Base-by-base conservation (phyloP, 495 filamentous ascomycete species). In the Hypoxylon fragiforme region DNA sequence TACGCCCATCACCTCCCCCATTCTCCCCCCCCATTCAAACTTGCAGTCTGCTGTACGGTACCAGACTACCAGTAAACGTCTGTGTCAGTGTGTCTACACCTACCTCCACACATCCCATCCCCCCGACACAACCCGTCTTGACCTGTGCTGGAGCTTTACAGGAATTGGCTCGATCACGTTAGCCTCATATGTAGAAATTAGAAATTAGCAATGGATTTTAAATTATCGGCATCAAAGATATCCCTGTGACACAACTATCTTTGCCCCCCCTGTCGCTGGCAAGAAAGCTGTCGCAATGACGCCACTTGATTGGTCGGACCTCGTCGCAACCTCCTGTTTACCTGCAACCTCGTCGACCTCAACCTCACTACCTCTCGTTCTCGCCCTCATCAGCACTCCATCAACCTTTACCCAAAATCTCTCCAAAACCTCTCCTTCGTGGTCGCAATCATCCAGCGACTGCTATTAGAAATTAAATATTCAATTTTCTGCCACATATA, bases 241-340 rank as follows among this genome's bases (percentile, higher is more conserved):
- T 61, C 57, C 57, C 46, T 61, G 57, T 61, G 51, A 51, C 57
- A 61, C 57, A 61, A 61, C 51, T 51, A 61, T 51, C 51, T 61
- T 34, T 20, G n/a, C n/a, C 51, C 24, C 24, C 55, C 59, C 48
- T 57, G 53, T 45, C 43, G 13, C 35, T 24, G 41, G 41, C 38
- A 32, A n/a, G 59, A 49, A 45, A 62, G 59, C 59, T 62, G 53
- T 62, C 53, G 53, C 59, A 36, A 62, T 62, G 43, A 52, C 12
- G 22, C n/a, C 3, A 11, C 38, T 39, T 36, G 22, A 62, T 62
- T 62, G 59, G 59, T 42, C 30, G 15, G 24, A 57, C 26, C 46
- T 50, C 42, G 53, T 57, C 52, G 52, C 59, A 62, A 57, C 59
- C 59, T 62, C 52, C 59, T 62, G 59, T 62, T 62, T 57, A 62